Base-by-base conservation (phyloP, 2,329 filamentous ascomycete genomes). In the Colletotrichum theobromicola region DNA sequence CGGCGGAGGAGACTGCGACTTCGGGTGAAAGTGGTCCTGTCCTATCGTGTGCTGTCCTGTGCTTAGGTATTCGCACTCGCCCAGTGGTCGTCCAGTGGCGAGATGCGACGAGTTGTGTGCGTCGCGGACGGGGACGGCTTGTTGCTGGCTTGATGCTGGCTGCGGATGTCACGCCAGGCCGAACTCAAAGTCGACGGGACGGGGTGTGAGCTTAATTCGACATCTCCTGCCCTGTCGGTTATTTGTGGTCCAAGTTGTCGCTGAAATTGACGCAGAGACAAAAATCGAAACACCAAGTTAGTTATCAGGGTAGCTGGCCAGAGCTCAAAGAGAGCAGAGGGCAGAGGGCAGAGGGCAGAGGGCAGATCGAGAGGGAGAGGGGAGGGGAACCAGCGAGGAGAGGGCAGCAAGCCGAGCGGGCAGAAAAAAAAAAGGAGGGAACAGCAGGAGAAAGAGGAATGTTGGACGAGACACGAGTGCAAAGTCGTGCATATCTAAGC, bases 201-300 rank as follows among this genome's bases (percentile, higher is more conserved):
- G 68, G 67, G 67, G 72, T 53, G 72, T 67, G 72, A 74, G 68
- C 72, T 74, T 74, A 74, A 37, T 74, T 74, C 62, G 68, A 72
- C 72, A 72, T 72, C 72, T 72, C 53, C 16, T 34, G 50, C 18
- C 50, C 50, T 28, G 67, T 55, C 30, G 60, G 61, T 55, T 67
- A 37, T 57, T 58, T n/a, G 64, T 26, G 21, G 28, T 3, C 50
- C 65, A 35, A 34, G 65, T 37, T 35, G 65, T 60, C 28, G 42
- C 42, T 7, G 35, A 30, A 42, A 37, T 10, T 26, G 66, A 24
- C 32, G 53, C 21, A 70, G 42, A 34, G 42, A 50, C 42, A 50
- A n/a, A 50, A 46, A 66, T 13, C 28, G 30, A 70, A 63, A 62
- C 63, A 62, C 62, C 35, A 21, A 42, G 32, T 21, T 50, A 34